Evolutionary conservation across 164 flowering plant genomes (phyloP).

Genomic region (Taxillus chinensis): DNA sequence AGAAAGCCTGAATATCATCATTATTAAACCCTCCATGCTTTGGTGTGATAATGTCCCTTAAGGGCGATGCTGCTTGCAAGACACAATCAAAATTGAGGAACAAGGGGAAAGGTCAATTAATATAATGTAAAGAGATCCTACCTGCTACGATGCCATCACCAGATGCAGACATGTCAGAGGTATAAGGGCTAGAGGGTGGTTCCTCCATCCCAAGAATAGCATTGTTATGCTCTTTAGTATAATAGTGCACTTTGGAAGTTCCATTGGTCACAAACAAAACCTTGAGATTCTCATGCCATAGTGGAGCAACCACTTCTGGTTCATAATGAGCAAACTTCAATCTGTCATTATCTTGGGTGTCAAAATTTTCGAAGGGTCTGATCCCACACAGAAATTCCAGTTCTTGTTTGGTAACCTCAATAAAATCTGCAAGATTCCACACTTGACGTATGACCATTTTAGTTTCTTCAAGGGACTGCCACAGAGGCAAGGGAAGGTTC

Average conservation of each 20-base stretch:
- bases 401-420: constrained; percentile 93
- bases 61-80: too few relatives aligned
- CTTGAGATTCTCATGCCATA: constrained; percentile 87
- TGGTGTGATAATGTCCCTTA: too few relatives aligned
- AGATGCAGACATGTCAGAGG: constrained; percentile 81
- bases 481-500: constrained; percentile 85
- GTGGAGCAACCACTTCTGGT: constrained; percentile 49
- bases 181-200: constrained; percentile 72
- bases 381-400: constrained; percentile 90
- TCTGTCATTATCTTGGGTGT: constrained; percentile 48
- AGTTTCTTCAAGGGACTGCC: constrained; percentile 76
- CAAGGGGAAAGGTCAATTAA: too few relatives aligned
- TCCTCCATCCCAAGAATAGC: constrained; percentile 67
- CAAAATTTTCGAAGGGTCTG: constrained; percentile 55
- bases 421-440: constrained; percentile 68
- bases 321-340: constrained; percentile 67
- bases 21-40: too few relatives aligned
- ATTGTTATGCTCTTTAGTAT: constrained; percentile 60
- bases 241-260: constrained; percentile 87
- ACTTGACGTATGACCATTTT: constrained; percentile 53
- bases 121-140: constrained; percentile 11
- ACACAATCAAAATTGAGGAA: too few relatives aligned
- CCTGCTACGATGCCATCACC: constrained; percentile 98
- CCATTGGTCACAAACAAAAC: constrained; percentile 94
- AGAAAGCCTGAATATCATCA: too few relatives aligned